Evolutionary conservation across 495 filamentous ascomycete species (phyloP).

Genomic region (Chaetomium cochliodes): DNA sequence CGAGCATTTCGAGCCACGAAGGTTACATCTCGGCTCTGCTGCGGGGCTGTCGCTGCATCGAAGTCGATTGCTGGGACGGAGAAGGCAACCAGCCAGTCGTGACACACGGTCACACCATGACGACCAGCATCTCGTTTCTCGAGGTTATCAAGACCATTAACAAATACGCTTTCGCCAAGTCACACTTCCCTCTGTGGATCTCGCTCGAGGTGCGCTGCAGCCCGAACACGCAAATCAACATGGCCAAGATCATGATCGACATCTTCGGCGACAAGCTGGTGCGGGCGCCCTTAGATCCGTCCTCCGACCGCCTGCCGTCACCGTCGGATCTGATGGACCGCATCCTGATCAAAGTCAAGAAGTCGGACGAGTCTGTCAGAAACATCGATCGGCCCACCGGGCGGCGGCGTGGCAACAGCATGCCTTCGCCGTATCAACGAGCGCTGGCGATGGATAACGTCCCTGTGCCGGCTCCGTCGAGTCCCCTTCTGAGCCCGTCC

Average conservation of each 20-base stretch:
- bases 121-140: conserved; percentile 77
- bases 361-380: conserved; percentile 45
- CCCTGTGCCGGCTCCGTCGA: conserved; percentile 54
- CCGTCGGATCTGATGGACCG: conserved; percentile 79
- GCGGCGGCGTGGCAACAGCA: conserved; percentile 70
- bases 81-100: conserved; percentile 81
- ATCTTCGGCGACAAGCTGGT: conserved; percentile 77
- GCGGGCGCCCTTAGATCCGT: conserved; percentile 66
- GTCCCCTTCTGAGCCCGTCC: conserved; percentile 49
- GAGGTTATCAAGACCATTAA: conserved; percentile 91
- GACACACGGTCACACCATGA: conserved; percentile 85
- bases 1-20: conserved; percentile 85
- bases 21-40: conserved; percentile 89
- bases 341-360: conserved; percentile 94
- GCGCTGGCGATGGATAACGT: conserved; percentile 56
- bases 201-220: conserved; percentile 95
- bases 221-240: conserved; percentile 73
- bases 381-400: conserved; percentile 40
- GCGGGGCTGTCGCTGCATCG: conserved; percentile 87
- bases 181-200: conserved; percentile 81
- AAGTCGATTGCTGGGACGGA: conserved; percentile 98
- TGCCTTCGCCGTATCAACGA: conserved; percentile 71
- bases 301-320: conserved; percentile 67
- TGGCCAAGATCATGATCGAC: conserved; percentile 88
- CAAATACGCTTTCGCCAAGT: conserved; percentile 83